phyloP scores from a whole-genome alignment of 1,284 basidiomycete species.

The Puccinia coronata region DNA sequence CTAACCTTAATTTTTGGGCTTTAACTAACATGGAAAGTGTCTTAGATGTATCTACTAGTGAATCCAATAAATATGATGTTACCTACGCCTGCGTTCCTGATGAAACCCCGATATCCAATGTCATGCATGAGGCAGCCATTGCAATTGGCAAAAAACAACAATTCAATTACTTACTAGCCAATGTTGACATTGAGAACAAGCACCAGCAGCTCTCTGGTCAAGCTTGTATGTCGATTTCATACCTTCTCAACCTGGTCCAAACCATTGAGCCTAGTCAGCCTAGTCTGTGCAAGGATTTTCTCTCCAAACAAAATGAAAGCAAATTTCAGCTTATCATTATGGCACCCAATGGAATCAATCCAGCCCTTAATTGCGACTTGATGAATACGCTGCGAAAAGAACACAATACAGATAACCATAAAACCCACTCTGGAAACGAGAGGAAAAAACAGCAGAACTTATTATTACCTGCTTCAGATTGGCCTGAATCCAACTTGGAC shows the following conservation, averaged over 20 bases:
- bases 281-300: too few relatives aligned
- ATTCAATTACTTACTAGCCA: background rate
- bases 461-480: background rate
- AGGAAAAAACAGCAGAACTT: background rate
- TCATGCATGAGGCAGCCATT: conserved; percentile 1
- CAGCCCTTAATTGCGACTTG: too few relatives aligned
- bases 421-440: conserved; percentile 14
- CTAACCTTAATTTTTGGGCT: background rate
- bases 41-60: conserved; percentile 22
- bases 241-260: conserved; percentile 17
- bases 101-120: background rate
- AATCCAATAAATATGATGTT: background rate
- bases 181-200: conserved; percentile 2
- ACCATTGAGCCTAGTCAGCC: background rate
- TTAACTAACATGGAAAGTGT: background rate
- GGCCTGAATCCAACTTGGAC: background rate
- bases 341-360: too few relatives aligned
- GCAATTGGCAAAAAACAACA: background rate
- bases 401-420: too few relatives aligned
- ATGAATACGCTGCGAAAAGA: too few relatives aligned
- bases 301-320: too few relatives aligned
- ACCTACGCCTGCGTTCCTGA: background rate
- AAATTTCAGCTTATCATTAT: too few relatives aligned
- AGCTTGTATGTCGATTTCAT: conserved; percentile 15
- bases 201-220: conserved; percentile 6